Evolutionary conservation across 2,329 filamentous ascomycete genomes (phyloP).

Genomic region (Fusarium haematococcum): DNA sequence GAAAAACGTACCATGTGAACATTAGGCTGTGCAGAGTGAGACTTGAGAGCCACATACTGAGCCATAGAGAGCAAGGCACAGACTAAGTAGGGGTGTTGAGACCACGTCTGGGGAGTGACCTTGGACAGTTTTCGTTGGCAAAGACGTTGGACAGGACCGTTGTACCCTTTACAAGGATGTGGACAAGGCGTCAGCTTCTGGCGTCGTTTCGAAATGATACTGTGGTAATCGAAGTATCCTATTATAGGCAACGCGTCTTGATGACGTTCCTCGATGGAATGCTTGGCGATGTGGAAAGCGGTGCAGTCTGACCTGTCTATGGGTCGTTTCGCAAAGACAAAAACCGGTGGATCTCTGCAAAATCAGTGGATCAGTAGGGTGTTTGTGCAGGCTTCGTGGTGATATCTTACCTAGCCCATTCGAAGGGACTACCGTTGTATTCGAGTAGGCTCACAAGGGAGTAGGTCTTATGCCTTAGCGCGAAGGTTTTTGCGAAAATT

Average conservation of each 20-base stretch:
- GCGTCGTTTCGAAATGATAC: not conserved
- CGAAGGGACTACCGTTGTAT: not conserved
- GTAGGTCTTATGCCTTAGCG: not conserved
- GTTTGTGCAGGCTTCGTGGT: not conserved
- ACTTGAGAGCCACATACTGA: not conserved
- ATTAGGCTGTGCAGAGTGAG: not conserved
- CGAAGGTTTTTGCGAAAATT: not conserved
- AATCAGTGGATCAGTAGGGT: not conserved
- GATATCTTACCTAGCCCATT: not conserved
- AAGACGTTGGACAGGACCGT: not conserved
- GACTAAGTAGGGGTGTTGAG: conserved; percentile 10
- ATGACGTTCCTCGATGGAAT: not conserved
- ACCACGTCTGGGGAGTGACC: conserved; percentile 2
- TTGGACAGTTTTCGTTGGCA: not conserved
- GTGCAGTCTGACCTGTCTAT: not conserved
- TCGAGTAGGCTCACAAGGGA: not conserved
- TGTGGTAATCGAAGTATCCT: conserved; percentile 7
- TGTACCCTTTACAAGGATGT: not conserved
- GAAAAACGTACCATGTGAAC: not conserved
- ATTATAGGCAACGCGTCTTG: not conserved
- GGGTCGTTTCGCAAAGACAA: not conserved
- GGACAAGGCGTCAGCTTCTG: not conserved
- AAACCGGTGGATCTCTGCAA: not conserved
- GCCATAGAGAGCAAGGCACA: conserved; percentile 13
- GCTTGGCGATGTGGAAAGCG: not conserved